Percentiles rank a stretch among this genome's conserved stretches.
phyloP scores from a whole-genome alignment of 495 filamentous ascomycete species.

The Aspergillus incahuasiensis region DNA sequence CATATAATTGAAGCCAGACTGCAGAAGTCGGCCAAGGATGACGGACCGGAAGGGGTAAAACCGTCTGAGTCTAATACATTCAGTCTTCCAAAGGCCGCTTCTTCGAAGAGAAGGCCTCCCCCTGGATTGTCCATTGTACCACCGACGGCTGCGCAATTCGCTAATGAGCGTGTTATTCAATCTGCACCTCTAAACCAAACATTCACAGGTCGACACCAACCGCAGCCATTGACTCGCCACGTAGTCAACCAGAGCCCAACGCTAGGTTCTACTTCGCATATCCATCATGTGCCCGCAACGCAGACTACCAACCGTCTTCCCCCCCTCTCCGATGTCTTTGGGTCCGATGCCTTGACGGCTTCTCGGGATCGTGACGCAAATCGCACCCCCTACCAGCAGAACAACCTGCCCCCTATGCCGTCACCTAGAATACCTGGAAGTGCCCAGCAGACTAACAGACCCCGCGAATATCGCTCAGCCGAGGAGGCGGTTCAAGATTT shows the following conservation, averaged over 20 bases:
- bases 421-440: constrained; percentile 63
- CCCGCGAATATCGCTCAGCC: constrained; percentile 88
- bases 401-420: constrained; percentile 57
- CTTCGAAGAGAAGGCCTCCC: constrained; percentile 73
- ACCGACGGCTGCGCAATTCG: constrained; percentile 91
- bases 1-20: constrained; percentile 91
- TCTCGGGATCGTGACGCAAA: constrained; percentile 36
- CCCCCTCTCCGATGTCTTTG: constrained; percentile 92
- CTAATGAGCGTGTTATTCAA: constrained; percentile 92
- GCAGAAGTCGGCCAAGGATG: constrained; percentile 77
- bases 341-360: constrained; percentile 64
- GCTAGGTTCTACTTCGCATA: constrained; percentile 80
- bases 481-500: constrained; percentile 90
- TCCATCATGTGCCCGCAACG: constrained; percentile 82
- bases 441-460: constrained; percentile 52
- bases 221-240: constrained; percentile 77
- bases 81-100: constrained; percentile 59
- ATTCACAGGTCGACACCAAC: constrained; percentile 85
- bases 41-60: constrained; percentile 58
- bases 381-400: constrained; percentile 44
- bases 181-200: constrained; percentile 94
- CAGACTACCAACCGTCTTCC: constrained; percentile 92
- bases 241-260: constrained; percentile 81
- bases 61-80: constrained; percentile 46
- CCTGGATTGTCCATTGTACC: constrained; percentile 93